These are phyloP conservation scores for Diutina mesorugosa DNA, from an alignment of 1,139 yeast genomes.

Conservation along the genomic window DNA sequence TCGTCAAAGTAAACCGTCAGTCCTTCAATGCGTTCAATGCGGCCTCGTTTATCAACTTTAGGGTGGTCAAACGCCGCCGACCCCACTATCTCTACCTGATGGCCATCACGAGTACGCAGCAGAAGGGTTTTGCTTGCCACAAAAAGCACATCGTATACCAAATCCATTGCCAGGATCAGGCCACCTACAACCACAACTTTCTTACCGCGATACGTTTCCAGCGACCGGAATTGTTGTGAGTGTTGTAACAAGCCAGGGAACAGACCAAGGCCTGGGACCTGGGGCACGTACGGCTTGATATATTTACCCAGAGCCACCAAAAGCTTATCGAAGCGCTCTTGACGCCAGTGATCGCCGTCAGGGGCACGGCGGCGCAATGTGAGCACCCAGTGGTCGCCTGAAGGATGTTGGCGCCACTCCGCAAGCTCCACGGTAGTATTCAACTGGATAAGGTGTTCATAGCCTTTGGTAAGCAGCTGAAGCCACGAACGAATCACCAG, in stretches of 20 bases:
- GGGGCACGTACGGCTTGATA: neutral
- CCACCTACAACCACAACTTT: slow-evolving; percentile 1
- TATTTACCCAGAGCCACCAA: slow-evolving; percentile 1
- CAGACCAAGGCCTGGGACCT: neutral
- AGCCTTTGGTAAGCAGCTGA: neutral
- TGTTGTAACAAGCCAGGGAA: neutral
- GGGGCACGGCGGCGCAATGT: neutral
- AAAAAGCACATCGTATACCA: neutral
- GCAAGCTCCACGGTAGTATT: neutral
- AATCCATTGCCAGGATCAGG: neutral
- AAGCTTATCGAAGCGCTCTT: neutral
- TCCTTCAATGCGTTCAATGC: neutral
- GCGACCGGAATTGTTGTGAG: neutral
- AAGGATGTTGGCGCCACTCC: neutral
- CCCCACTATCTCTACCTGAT: neutral
- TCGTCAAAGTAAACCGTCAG: slow-evolving; percentile 2
- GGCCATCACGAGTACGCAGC: neutral
- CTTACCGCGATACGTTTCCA: neutral
- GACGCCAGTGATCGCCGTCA: neutral
- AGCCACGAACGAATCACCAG: neutral
- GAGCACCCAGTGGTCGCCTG: neutral
- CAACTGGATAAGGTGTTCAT: neutral
- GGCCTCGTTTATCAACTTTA: neutral
- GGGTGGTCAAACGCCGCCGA: slow-evolving; percentile 1
- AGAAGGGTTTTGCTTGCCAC: slow-evolving; percentile 2